Evolutionary conservation across 306 rosid species (phyloP).

Genomic region (Begonia fuchsioides): DNA sequence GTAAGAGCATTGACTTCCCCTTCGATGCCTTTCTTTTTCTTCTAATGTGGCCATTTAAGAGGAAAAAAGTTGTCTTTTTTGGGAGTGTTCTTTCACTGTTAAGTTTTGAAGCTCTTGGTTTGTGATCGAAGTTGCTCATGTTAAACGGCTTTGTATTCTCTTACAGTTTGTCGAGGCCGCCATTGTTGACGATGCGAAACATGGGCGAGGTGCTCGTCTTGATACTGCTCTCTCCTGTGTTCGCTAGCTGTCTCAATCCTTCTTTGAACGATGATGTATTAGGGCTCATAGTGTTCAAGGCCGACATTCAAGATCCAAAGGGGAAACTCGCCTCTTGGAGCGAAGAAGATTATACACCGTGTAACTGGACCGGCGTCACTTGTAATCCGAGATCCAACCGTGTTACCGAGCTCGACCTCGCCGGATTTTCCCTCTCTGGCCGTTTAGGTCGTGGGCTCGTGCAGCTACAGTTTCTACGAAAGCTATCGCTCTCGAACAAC

Average conservation of each 20-base stretch:
- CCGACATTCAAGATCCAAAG: constrained; percentile 64
- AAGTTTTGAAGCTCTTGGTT: constrained; percentile 4
- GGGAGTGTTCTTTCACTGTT: neutral
- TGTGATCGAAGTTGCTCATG: constrained; percentile 1
- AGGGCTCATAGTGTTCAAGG: constrained; percentile 86
- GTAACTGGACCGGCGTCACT: constrained; percentile 68
- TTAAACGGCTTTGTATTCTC: constrained; percentile 33
- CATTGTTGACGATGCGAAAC: constrained; percentile 26
- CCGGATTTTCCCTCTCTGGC: constrained; percentile 70
- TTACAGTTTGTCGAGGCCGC: constrained; percentile 14
- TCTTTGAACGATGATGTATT: constrained; percentile 68
- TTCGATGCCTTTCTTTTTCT: neutral
- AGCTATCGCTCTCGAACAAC: constrained; percentile 56
- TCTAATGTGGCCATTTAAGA: neutral
- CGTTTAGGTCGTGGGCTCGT: constrained; percentile 66
- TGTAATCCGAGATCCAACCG: constrained; percentile 49
- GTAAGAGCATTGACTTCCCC: neutral
- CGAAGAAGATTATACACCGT: constrained; percentile 63
- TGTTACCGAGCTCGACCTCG: constrained; percentile 67
- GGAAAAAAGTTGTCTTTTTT: neutral
- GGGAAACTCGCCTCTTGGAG: constrained; percentile 53
- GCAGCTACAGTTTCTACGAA: constrained; percentile 46
- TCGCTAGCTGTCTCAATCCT: constrained; percentile 39
- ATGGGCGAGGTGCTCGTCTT: constrained; percentile 16
- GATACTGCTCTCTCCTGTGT: constrained; percentile 22